Evolutionary conservation across 2,329 filamentous ascomycete species (phyloP), one percentile per base, ranked within the genome.

Genomic region (Microdochium nivale): DNA sequence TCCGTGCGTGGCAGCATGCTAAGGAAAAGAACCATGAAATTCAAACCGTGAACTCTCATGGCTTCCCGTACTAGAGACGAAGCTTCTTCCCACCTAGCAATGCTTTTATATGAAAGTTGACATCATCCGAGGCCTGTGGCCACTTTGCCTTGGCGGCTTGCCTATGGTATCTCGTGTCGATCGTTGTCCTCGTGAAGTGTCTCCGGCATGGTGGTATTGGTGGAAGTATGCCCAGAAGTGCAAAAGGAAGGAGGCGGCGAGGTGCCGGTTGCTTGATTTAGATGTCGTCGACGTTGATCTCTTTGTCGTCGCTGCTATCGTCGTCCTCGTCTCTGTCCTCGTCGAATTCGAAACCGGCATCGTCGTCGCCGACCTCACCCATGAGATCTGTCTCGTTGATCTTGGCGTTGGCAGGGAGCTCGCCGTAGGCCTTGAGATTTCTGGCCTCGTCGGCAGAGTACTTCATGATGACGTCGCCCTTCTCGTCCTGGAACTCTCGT

Each of bases 331-430:
- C 86, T 59, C 86, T 79, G 72, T 96, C 92, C 71, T 97, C 91
- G 75, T 95, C 94, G 78, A 97, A 97, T 77, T 97, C 94, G 79
- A 99, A 96, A 75, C 94, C 94, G 76, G 88, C 90, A 66, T 96
- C 90, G 72, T 94, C 92, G 70, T 95, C 87, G 71, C 90, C 91
- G 70, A 91, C 88, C 72, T 91, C 88, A 65, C 89, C 83, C 66
- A 87, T 95, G 48, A 90, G 95, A 73, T 97, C 94, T 58, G 90
- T 96, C 83, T 99, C 94, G 83, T 99, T 99, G 83, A 99, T 99
- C 87, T 97, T 97, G 70, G 94, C 94, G 66, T 84, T 88, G 76
- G 97, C 94, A 61, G 94, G 94, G 55, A 99, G 80, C 74, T 99
- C 94, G 71, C 94, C 94, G 73, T 97, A 97, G 56, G 90, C 89